Percentiles rank a stretch among this genome's conserved stretches.
These are phyloP conservation scores for Flaveria sonorensis DNA, from an alignment of 129 eudicot genomes.

Conservation along the genomic window DNA sequence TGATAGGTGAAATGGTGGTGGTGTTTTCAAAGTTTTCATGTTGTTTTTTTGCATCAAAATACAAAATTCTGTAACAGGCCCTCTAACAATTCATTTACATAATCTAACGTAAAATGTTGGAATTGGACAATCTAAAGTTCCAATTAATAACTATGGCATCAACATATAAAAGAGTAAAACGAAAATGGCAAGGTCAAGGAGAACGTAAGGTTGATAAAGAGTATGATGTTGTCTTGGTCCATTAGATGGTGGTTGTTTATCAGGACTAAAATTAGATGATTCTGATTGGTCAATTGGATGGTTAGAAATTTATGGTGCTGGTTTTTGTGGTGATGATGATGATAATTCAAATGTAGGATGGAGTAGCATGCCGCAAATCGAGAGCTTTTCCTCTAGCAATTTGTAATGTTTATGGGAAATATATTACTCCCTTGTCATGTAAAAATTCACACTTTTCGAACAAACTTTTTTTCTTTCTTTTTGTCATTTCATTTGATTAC, in stretches of 20 bases:
- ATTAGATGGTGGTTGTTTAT: slow-evolving; percentile 75
- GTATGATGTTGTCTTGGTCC: slow-evolving; percentile 54
- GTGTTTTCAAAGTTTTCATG: too few species aligned
- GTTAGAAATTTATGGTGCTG: slow-evolving; percentile 84
- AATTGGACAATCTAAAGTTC: slow-evolving; percentile 49
- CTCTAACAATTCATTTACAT: slow-evolving; percentile 39
- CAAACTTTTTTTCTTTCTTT: too few species aligned
- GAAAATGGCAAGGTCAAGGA: slow-evolving; percentile 67
- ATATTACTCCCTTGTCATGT: too few species aligned
- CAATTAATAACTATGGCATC: slow-evolving; percentile 42
- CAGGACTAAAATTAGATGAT: slow-evolving; percentile 83
- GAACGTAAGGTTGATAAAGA: slow-evolving; percentile 72
- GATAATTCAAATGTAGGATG: slow-evolving; percentile 56
- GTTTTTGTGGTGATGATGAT: slow-evolving; percentile 68
- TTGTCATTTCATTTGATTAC: too few species aligned
- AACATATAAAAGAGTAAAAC: slow-evolving; percentile 47
- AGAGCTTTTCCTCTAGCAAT: too few species aligned
- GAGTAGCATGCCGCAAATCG: too few species aligned
- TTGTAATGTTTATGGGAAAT: too few species aligned
- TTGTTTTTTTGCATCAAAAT: too few species aligned
- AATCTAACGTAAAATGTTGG: slow-evolving; percentile 39
- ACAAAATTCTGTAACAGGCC: slow-evolving; percentile 18
- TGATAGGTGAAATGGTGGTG: too few species aligned
- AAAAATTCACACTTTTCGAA: too few species aligned
- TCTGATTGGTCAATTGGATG: slow-evolving; percentile 95